Conservation (phyloP, 305 asterid genomes). For the Plantago coronopus region DNA sequence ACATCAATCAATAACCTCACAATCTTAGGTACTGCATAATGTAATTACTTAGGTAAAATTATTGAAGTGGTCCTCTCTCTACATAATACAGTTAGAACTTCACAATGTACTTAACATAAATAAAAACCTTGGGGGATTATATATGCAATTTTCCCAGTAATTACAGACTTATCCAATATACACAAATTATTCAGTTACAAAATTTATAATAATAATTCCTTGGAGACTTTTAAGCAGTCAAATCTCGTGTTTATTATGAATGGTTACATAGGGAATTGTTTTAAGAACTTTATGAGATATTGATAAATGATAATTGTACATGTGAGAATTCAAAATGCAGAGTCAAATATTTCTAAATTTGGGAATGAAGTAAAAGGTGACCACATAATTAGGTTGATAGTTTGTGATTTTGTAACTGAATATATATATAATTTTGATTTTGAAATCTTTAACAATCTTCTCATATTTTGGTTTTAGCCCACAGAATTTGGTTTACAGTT, state of each 20-base stretch:
- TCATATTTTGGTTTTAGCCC: constrained; percentile 5
- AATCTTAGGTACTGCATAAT: not conserved
- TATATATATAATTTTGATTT: not conserved
- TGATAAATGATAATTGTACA: too few relatives aligned
- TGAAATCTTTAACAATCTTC: constrained; percentile 10
- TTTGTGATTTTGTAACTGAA: not conserved
- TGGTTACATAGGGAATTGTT: not conserved
- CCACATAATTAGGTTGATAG: constrained; percentile 1
- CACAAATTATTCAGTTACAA: not conserved
- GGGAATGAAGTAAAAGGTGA: not conserved
- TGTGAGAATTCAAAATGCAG: not conserved
- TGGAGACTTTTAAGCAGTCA: too few relatives aligned
- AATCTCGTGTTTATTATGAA: too few relatives aligned
- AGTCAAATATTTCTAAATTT: constrained; percentile 1
- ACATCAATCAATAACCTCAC: not conserved
- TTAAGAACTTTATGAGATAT: not conserved
- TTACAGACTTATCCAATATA: not conserved
- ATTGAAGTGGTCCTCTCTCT: too few relatives aligned
- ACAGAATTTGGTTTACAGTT: constrained; percentile 3
- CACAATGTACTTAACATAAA: too few relatives aligned
- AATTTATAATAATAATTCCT: not conserved
- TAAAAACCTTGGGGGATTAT: too few relatives aligned
- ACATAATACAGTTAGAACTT: too few relatives aligned
- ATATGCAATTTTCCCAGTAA: not conserved
- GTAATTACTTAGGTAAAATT: not conserved